Base-by-base conservation (phyloP, 495 filamentous ascomycete genomes). In the Aspergillus heteromorphus region DNA sequence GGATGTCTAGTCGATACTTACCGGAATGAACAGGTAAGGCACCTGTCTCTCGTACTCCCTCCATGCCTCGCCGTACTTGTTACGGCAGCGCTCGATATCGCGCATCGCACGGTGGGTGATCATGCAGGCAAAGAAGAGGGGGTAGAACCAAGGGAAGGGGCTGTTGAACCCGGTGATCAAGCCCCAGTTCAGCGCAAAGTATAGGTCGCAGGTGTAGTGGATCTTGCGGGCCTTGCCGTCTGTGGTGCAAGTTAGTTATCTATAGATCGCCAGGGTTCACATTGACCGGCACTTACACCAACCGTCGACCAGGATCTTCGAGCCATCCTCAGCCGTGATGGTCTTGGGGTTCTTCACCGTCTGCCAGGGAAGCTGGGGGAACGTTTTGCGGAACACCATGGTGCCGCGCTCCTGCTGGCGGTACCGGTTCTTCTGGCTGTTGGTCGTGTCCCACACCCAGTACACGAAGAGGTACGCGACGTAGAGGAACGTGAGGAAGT, bases 71-170 rank as follows among this genome's bases (percentile, higher is more conserved):
- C 93, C 93, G 73, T 98, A 98, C 80, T 91, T 96, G 65, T 73
- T 79, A 38, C 83, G 79, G 73, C 93, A 98, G 52, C 86, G 78
- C 60, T 87, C 77, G 54, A 95, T 91, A 71, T 98, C 93, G 52
- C 93, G 82, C 65, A 76, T 77, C 18, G 90, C 87, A 52, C 93
- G 88, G 73, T 98, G 93, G 14, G 83, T 73, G 66, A 98, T 97
- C 93, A 98, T 97, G 62, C 71, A 75, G 20, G 78, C 73, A 68
- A 98, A 98, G 77, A 98, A 98, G 40, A 88, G 68, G 11, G 91
- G 89, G 63, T 97, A 95, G 70, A 98, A 98, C 92, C 92, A 98
- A 2, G 93, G 93, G 74, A 97, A 91, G 2, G 93, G 92, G 68
- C 83, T 88, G 18, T 74, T 76, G 71, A 86, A 86, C 11, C 84